phyloP scores from a whole-genome alignment of 768 basidiomycete species.

The Lentinula boryana region DNA sequence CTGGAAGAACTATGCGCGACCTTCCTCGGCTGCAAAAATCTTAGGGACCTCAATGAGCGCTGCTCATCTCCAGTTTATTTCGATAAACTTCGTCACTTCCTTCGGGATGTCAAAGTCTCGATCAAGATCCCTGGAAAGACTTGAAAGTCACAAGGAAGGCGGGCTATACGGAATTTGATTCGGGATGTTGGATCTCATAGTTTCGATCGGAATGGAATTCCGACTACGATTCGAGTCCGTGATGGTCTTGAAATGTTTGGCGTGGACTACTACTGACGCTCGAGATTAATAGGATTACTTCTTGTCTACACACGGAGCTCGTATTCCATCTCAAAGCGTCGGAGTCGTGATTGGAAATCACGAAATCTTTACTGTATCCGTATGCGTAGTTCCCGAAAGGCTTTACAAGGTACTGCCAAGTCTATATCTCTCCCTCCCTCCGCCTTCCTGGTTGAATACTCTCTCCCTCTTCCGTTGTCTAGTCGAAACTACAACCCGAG shows the following conservation, averaged over 20 bases:
- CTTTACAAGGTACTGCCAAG: conserved; percentile 19
- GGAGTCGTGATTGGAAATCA: conserved; percentile 21
- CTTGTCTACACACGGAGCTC: conserved; percentile 11
- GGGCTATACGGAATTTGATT: conserved; percentile 21
- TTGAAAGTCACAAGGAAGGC: conserved; percentile 16
- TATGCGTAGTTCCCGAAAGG: conserved; percentile 21
- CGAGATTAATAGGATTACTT: conserved; percentile 22
- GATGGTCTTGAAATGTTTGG: too few relatives aligned
- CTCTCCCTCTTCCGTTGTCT: conserved; percentile 12
- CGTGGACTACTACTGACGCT: not conserved
- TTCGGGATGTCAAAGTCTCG: conserved; percentile 22
- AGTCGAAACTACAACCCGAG: conserved; percentile 25
- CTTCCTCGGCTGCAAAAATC: conserved; percentile 11
- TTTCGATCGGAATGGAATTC: conserved; percentile 22
- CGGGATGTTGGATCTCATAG: conserved; percentile 16
- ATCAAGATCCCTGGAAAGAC: conserved; percentile 13
- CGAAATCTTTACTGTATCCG: conserved; percentile 22
- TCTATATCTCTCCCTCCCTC: too few relatives aligned
- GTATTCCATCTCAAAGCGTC: conserved; percentile 16
- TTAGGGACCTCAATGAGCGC: conserved; percentile 12
- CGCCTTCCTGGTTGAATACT: not conserved
- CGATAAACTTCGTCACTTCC: conserved; percentile 19
- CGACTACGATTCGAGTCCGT: conserved; percentile 21
- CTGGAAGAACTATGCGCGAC: conserved; percentile 18
- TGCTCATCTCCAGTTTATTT: conserved; percentile 6